A percentile compares a stretch with the other conserved stretches of the same genome.
phyloP scores from a whole-genome alignment of 306 rosid genomes.

The Rosa rugosa region DNA sequence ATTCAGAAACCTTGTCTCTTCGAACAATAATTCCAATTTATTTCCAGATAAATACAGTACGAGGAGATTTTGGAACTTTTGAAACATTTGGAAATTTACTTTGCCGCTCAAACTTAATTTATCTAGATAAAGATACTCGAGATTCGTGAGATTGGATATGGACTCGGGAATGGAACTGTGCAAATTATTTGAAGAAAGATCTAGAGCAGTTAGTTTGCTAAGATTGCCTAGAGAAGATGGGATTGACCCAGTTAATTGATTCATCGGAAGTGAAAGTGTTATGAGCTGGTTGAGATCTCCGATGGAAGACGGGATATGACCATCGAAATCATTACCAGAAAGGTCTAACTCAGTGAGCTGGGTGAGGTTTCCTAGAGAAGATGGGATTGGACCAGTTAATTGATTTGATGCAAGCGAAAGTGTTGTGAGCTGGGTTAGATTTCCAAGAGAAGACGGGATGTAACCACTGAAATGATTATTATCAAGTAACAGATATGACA shows the following conservation, averaged over 20 bases:
- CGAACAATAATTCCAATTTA: not conserved
- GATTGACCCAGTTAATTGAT: not conserved
- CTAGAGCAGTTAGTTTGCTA: fast-evolving
- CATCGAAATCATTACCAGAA: too few relatives aligned
- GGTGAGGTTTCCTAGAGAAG: not conserved
- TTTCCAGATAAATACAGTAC: not conserved
- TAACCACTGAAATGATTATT: not conserved
- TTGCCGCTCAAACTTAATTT: not conserved
- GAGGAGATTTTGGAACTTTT: not conserved
- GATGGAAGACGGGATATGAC: not conserved
- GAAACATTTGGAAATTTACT: not conserved
- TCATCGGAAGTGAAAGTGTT: not conserved
- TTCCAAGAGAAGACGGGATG: not conserved
- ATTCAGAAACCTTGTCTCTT: not conserved
- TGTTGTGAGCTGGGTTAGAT: too few relatives aligned
- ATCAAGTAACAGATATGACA: not conserved
- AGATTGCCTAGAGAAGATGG: slow-evolving; percentile 13
- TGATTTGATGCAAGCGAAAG: too few relatives aligned
- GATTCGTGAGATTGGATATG: not conserved
- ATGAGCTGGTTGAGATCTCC: not conserved
- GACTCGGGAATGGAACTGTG: not conserved
- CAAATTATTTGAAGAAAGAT: fast-evolving
- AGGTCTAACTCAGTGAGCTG: not conserved
- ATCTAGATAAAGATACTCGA: fast-evolving
- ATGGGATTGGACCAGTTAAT: not conserved